phyloP scores from a whole-genome alignment of 2,329 filamentous ascomycete genomes.

The Colletotrichum higginsianum region DNA sequence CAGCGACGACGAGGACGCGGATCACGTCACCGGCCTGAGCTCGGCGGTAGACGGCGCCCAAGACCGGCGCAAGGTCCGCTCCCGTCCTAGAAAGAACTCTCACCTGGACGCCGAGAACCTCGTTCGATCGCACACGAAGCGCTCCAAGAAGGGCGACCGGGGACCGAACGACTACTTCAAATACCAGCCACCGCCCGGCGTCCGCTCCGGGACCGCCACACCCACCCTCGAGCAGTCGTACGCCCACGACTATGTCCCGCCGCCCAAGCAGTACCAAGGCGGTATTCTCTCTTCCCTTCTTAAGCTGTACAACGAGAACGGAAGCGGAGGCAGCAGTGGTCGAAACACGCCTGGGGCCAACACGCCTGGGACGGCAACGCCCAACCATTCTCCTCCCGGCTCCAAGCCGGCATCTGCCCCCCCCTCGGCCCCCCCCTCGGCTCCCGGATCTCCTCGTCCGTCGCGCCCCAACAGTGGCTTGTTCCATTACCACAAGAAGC shows the following conservation, averaged over 20 bases:
- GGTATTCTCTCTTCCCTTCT: slow-evolving; percentile 82
- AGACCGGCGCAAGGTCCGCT: slow-evolving; percentile 22
- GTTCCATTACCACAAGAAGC: slow-evolving; percentile 59
- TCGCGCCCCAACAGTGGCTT: slow-evolving; percentile 57
- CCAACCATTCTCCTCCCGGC: slow-evolving; percentile 57
- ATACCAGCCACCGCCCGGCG: slow-evolving; percentile 44
- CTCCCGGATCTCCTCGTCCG: slow-evolving; percentile 47
- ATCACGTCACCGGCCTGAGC: slow-evolving; percentile 14
- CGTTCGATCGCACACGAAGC: slow-evolving; percentile 52
- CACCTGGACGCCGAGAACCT: slow-evolving; percentile 52
- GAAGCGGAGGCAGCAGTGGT: slow-evolving; percentile 55
- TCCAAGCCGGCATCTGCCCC: slow-evolving; percentile 57
- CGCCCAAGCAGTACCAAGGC: slow-evolving; percentile 78
- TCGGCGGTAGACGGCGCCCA: slow-evolving; percentile 18
- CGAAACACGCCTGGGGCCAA: slow-evolving; percentile 59
- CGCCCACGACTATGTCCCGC: slow-evolving; percentile 71
- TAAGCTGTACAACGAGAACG: slow-evolving; percentile 73
- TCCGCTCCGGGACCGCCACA: slow-evolving; percentile 55
- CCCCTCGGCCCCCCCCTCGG: slow-evolving; percentile 39
- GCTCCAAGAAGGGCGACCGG: slow-evolving; percentile 45
- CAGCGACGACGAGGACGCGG: slow-evolving; percentile 34
- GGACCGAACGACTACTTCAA: slow-evolving; percentile 49
- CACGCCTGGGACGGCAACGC: slow-evolving; percentile 58
- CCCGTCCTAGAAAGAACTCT: slow-evolving; percentile 38
- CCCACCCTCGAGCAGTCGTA: slow-evolving; percentile 65